Conservation (phyloP, 2,329 filamentous ascomycete genomes). For the Cercospora citrullina region DNA sequence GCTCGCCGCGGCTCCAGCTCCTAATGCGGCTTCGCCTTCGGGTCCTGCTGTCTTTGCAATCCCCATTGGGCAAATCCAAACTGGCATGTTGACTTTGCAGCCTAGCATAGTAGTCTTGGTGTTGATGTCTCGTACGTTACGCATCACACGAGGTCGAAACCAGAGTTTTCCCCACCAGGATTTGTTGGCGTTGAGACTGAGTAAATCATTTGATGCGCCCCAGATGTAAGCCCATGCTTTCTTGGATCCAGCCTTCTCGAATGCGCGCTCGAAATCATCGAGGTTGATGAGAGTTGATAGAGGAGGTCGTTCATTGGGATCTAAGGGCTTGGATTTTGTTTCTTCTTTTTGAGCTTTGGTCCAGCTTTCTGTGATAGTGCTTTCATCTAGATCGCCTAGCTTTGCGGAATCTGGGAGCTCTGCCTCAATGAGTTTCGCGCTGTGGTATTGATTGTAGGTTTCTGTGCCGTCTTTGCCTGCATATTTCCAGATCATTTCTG, state of each 20-base stretch:
- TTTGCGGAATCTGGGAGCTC: slow-evolving; percentile 47
- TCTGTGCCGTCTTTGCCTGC: slow-evolving; percentile 58
- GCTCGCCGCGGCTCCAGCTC: slow-evolving; percentile 32
- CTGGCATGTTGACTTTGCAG: slow-evolving; percentile 38
- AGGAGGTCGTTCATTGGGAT: slow-evolving; percentile 45
- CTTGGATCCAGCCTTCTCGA: slow-evolving; percentile 38
- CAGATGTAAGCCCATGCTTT: slow-evolving; percentile 50
- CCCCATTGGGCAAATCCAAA: slow-evolving; percentile 41
- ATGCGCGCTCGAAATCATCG: slow-evolving; percentile 49
- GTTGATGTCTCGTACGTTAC: slow-evolving; percentile 43
- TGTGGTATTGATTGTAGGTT: slow-evolving; percentile 57
- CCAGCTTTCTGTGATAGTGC: slow-evolving; percentile 36
- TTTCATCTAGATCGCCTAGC: slow-evolving; percentile 40
- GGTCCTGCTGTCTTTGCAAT: slow-evolving; percentile 36
- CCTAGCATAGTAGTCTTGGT: slow-evolving; percentile 40
- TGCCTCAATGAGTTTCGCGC: slow-evolving; percentile 44
- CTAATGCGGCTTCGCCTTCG: slow-evolving; percentile 40
- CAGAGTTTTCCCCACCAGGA: slow-evolving; percentile 46
- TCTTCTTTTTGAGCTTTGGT: slow-evolving; percentile 35
- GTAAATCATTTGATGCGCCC: slow-evolving; percentile 52
- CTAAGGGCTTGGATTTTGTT: slow-evolving; percentile 26
- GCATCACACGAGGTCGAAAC: slow-evolving; percentile 51
- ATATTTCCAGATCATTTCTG: slow-evolving; percentile 54
- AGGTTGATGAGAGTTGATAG: slow-evolving; percentile 50
- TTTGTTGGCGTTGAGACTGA: slow-evolving; percentile 49